A percentile compares a stretch with the other conserved stretches of the same genome.
These are phyloP conservation scores for Fraxinus nigra DNA, from an alignment of 305 asterid genomes.

Conservation along the genomic window DNA sequence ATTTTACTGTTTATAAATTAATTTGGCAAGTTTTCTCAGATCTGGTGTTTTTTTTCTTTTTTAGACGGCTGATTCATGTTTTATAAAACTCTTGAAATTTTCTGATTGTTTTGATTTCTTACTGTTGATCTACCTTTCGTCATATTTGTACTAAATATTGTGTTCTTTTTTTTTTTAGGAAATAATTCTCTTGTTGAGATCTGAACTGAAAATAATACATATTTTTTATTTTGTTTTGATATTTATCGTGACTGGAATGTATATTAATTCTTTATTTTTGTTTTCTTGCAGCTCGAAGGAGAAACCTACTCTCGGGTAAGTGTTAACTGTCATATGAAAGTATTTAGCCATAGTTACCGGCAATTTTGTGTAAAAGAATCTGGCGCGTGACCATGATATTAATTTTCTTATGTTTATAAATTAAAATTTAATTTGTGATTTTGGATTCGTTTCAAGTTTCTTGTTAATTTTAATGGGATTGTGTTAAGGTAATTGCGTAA, in stretches of 20 bases:
- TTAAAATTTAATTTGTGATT: background rate
- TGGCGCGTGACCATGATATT: background rate
- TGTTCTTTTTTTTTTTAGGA: background rate
- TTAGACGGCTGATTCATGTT: background rate
- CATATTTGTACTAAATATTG: background rate
- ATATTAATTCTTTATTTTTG: constrained; percentile 23
- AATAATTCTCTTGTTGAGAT: constrained; percentile 20
- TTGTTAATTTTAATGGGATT: background rate
- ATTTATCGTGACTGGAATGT: constrained; percentile 9
- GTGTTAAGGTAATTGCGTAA: background rate
- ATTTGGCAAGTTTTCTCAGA: constrained; percentile 20
- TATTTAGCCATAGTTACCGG: background rate
- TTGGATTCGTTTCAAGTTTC: constrained; percentile 8
- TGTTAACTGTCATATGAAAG: constrained; percentile 8
- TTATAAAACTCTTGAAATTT: background rate
- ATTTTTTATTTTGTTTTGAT: background rate
- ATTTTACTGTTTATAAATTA: background rate
- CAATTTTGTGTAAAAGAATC: background rate
- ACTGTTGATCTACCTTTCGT: constrained; percentile 1
- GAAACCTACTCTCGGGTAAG: constrained; percentile 99
- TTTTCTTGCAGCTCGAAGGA: constrained; percentile 93
- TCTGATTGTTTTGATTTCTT: background rate
- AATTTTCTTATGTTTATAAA: background rate
- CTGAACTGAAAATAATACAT: constrained; percentile 8
- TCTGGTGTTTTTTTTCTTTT: constrained; percentile 17